These are phyloP conservation scores for Aplosporella prunicola DNA, from an alignment of 2,329 filamentous ascomycete species.

Conservation along the genomic window DNA sequence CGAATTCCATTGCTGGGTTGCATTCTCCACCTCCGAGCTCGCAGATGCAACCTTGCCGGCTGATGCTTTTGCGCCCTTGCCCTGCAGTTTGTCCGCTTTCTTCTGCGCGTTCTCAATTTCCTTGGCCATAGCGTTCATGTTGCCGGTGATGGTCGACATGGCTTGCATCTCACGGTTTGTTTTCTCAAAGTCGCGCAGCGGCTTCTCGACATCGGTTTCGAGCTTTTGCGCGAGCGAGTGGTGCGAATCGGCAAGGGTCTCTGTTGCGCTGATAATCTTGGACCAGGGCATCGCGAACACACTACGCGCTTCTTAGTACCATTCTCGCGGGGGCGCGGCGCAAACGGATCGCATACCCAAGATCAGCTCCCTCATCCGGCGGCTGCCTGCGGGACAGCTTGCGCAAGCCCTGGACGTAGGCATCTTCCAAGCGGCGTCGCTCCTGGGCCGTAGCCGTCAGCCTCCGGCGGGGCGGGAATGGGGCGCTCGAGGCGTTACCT, in stretches of 20 bases:
- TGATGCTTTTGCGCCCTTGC: conserved; percentile 68
- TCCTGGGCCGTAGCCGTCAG: conserved; percentile 50
- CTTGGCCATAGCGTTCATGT: conserved; percentile 69
- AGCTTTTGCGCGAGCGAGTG: conserved; percentile 70
- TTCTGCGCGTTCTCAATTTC: conserved; percentile 78
- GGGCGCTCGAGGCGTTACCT: conserved; percentile 49
- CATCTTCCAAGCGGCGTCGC: conserved; percentile 82
- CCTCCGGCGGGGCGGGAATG: conserved; percentile 2
- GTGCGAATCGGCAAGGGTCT: conserved; percentile 75
- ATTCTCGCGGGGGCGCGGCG: too few relatives aligned
- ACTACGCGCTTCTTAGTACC: conserved; percentile 39
- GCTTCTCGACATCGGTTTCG: conserved; percentile 77
- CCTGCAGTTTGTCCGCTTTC: conserved; percentile 72
- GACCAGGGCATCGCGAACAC: conserved; percentile 88
- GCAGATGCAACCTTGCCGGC: conserved; percentile 70
- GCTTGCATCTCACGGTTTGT: conserved; percentile 67
- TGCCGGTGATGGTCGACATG: conserved; percentile 72
- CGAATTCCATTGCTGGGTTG: conserved; percentile 82
- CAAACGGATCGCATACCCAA: conserved; percentile 56
- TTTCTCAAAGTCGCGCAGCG: conserved; percentile 65
- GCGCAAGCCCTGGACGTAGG: conserved; percentile 72
- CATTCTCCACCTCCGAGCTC: conserved; percentile 61
- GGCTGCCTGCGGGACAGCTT: conserved; percentile 69
- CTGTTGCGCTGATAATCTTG: conserved; percentile 70
- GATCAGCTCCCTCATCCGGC: conserved; percentile 65